Percentiles rank a stretch among this genome's conserved stretches.
Conservation (phyloP, 2,329 filamentous ascomycete genomes). For the Pyricularia sp. region DNA sequence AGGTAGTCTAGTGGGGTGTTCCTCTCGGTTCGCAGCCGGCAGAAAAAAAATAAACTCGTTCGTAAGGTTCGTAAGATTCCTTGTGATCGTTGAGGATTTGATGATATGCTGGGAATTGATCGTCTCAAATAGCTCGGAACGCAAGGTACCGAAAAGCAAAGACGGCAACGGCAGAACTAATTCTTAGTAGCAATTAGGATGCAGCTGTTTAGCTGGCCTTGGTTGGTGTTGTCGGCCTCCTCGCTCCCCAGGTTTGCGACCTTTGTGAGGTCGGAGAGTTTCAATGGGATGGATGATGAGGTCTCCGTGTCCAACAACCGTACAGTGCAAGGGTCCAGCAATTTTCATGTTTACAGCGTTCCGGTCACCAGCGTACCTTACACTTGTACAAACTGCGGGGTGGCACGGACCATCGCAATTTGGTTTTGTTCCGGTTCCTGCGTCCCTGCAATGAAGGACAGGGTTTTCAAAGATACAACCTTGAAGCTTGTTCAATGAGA, state of each 20-base stretch:
- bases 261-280: neutral
- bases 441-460: constrained; percentile 4
- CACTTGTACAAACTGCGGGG: neutral
- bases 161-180: neutral
- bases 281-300: neutral
- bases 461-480: neutral
- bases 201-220: neutral
- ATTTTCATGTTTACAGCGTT: neutral
- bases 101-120: neutral
- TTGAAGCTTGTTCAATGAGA: too few relatives aligned
- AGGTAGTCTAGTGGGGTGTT: neutral
- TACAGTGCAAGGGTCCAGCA: neutral
- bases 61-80: neutral
- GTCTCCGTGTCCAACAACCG: neutral
- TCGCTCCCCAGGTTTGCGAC: neutral
- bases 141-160: neutral
- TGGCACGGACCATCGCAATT: constrained; percentile 2
- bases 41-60: neutral
- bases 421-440: neutral
- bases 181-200: neutral
- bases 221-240: neutral
- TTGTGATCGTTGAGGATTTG: neutral
- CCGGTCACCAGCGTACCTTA: neutral
- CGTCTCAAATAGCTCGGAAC: neutral
- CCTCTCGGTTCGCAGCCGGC: neutral